Conservation (phyloP, 176 grass and related monocot genomes). For the Olyra latifolia region DNA sequence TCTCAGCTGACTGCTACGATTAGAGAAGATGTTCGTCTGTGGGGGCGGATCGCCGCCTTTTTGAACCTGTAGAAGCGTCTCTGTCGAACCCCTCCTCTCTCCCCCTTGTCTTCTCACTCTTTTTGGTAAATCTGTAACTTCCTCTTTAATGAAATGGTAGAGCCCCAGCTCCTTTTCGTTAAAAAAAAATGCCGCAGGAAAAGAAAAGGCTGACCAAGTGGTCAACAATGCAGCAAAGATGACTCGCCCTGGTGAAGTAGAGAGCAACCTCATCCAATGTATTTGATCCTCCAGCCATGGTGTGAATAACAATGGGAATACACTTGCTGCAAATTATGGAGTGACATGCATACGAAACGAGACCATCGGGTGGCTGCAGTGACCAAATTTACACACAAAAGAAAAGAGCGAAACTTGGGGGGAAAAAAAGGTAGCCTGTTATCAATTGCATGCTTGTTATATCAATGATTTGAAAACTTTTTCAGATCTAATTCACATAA, state of each 20-base stretch:
- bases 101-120: too few relatives aligned
- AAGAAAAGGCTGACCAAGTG: conserved; percentile 37
- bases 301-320: conserved; percentile 55
- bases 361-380: conserved; percentile 51
- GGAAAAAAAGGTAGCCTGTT: conserved; percentile 77
- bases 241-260: conserved; percentile 37
- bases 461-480: not conserved
- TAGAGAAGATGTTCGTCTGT: too few relatives aligned
- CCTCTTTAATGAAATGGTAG: too few relatives aligned
- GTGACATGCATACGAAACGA: conserved; percentile 50
- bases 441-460: conserved; percentile 16
- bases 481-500: not conserved
- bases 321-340: conserved; percentile 43
- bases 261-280: conserved; percentile 54
- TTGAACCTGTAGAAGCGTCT: too few relatives aligned
- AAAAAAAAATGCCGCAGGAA: conserved; percentile 26
- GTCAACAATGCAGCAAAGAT: conserved; percentile 24
- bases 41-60: too few relatives aligned
- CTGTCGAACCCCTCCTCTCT: too few relatives aligned
- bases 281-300: conserved; percentile 56
- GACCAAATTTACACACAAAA: conserved; percentile 73
- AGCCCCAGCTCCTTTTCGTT: too few relatives aligned
- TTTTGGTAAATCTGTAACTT: too few relatives aligned
- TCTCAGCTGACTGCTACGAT: too few relatives aligned
- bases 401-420: conserved; percentile 77